Evolutionary conservation across 2,329 filamentous ascomycete species (phyloP).

Genomic region (Botrytis paeoniae): DNA sequence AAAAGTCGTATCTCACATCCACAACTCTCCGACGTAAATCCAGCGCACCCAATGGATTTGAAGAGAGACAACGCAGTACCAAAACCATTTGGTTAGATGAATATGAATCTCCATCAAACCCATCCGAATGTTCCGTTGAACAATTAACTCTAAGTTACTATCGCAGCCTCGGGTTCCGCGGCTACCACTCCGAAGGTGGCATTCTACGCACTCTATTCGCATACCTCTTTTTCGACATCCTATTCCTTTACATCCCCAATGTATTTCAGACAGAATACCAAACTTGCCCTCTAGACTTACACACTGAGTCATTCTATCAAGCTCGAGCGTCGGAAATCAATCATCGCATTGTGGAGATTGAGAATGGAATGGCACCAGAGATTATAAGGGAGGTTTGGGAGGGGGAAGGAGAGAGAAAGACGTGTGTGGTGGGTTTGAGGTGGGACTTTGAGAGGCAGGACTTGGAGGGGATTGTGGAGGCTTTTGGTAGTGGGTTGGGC

Average conservation of each 20-base stretch:
- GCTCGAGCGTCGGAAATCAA: slow-evolving; percentile 88
- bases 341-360: slow-evolving; percentile 77
- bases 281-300: slow-evolving; percentile 86
- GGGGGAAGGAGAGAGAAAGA: slow-evolving; percentile 64
- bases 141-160: slow-evolving; percentile 91
- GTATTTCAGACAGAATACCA: slow-evolving; percentile 97
- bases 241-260: slow-evolving; percentile 91
- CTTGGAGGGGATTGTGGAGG: slow-evolving; percentile 71
- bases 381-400: slow-evolving; percentile 69
- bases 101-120: slow-evolving; percentile 52
- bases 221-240: slow-evolving; percentile 87
- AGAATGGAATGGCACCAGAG: slow-evolving; percentile 69
- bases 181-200: slow-evolving; percentile 88
- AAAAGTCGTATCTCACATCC: slow-evolving; percentile 49
- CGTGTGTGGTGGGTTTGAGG: slow-evolving; percentile 86
- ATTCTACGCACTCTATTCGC: slow-evolving; percentile 88
- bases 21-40: slow-evolving; percentile 21
- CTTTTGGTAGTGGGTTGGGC: slow-evolving; percentile 79
- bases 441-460: slow-evolving; percentile 84
- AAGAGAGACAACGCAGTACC: slow-evolving; percentile 47
- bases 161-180: slow-evolving; percentile 78
- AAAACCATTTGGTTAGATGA: slow-evolving; percentile 90
- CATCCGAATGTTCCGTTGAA: slow-evolving; percentile 80
- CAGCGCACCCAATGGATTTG: slow-evolving; percentile 18
- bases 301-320: slow-evolving; percentile 89